Base-by-base conservation (phyloP, 768 basidiomycete genomes). In the Collybiopsis confluens region DNA sequence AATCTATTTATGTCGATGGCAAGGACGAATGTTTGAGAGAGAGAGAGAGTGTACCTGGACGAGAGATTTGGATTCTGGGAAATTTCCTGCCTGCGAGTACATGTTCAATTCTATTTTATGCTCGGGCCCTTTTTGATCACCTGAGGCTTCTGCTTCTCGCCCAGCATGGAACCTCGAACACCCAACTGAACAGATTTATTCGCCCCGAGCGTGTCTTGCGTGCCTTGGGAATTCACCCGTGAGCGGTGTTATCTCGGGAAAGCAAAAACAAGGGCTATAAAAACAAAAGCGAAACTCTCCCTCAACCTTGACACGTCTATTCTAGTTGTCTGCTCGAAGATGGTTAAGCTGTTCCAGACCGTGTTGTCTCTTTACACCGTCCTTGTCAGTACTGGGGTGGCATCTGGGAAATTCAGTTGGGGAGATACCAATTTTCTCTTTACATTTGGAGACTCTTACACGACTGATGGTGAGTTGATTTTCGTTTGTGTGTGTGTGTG, bases 361-460 rank as follows among this genome's bases (percentile, higher is more conserved):
- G 35, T n/a, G 47, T 15, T 18, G 28, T 18, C 28, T 46, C 45
- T 48, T 15, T 48, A 21, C n/a, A n/a, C 16, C 11, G n/a, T 33
- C 11, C 23, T 23, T 16, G 20, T 48, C 23, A 37, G 47, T 36
- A 24, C 47, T 20, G 20, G 10, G 11, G 9, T 23, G 16, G 47
- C 23, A 21, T n/a, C 42, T 42, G 50, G 37, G 15, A 28, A 52
- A 18, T 52, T 53, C 24, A 30, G 40, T 13, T 53, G 52, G 52
- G 52, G 52, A 40, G 43, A 45, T 26, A 45, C 52, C 15, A 45
- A 53, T 18, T 83, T 74, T 60, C 59, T 85, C 47, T 80, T 86
- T 57, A 72, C 77, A 1, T 85, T 85, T 58, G 84, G 83, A 9
- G 83, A 85, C 59, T 85, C 81, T 1, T 85, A 85, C 63, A 81